Percentiles rank a stretch among this genome's conserved stretches.
Conservation (phyloP, 1,139 yeast genomes). For the Blastobotrys persicus region DNA sequence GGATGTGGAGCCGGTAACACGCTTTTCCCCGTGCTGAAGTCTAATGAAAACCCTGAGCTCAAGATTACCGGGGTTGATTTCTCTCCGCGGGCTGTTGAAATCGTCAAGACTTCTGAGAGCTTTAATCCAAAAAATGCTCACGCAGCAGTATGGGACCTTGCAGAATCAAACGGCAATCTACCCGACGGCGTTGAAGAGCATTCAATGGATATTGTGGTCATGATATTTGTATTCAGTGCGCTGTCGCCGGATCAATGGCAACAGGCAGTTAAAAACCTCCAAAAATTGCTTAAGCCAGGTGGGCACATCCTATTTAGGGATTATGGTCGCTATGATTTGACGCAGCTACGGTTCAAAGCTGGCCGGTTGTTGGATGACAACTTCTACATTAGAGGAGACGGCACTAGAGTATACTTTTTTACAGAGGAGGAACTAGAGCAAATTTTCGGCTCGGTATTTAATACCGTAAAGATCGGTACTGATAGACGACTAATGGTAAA, state of each 20-base stretch:
- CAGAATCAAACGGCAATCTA: constrained; percentile 66
- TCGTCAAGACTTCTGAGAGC: constrained; percentile 62
- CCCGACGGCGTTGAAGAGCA: constrained; percentile 83
- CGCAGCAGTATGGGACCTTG: constrained; percentile 95
- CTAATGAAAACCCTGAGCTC: constrained; percentile 75
- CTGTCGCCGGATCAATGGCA: constrained; percentile 90
- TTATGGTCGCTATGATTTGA: constrained; percentile 93
- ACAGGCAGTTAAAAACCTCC: constrained; percentile 68
- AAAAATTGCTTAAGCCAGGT: constrained; percentile 81
- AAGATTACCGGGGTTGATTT: constrained; percentile 85
- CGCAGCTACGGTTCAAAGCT: constrained; percentile 91
- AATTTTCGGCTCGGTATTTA: constrained; percentile 67
- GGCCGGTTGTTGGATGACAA: constrained; percentile 85
- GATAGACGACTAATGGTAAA: constrained; percentile 90
- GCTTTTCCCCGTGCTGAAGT: constrained; percentile 79
- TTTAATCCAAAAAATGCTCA: constrained; percentile 66
- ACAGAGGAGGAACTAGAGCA: constrained; percentile 85
- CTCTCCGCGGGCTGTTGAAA: constrained; percentile 83
- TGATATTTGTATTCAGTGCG: constrained; percentile 93
- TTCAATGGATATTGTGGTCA: constrained; percentile 84
- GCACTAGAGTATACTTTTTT: constrained; percentile 94
- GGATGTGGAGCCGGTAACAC: constrained; percentile 99
- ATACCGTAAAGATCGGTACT: constrained; percentile 74
- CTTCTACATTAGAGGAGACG: constrained; percentile 96
- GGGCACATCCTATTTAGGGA: constrained; percentile 89